Base-by-base conservation (phyloP, 1,284 basidiomycete species). In the Sanguinoderma infundibulare region DNA sequence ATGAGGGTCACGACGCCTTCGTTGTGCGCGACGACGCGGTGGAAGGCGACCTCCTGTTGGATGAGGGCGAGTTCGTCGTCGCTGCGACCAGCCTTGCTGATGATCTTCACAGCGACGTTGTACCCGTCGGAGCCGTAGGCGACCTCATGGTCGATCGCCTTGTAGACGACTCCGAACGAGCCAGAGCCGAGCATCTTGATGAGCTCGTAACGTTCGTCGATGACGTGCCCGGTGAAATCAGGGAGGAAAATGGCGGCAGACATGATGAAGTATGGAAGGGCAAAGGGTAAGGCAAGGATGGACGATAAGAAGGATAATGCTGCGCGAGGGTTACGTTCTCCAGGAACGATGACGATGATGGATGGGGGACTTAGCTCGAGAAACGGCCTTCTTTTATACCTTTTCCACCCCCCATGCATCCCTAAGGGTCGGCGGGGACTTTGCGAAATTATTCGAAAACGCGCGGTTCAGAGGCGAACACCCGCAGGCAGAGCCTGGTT, bases 201-300 rank as follows among this genome's bases (percentile, higher is more conserved):
- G 35, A 56, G 55, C n/a, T 49, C 28, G 46, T 56, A 56, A 30
- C 61, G 64, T 3, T 62, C 47, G 17, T 26, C 59, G 36, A 59
- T 39, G 54, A 46, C 40, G 50, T n/a, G n/a, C 39, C 39, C 20
- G 17, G 39, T 22, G 5, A 10, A 26, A 44, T 44, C 5, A 26
- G 42, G 22, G 26, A 5, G 42, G 15, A 26, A 24, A 24, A 14
- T 26, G 0, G 35, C 12, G 15, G 24, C 20, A 22, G 24, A 22
- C 20, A 42, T 42, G 4, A 22, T 22, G n/a, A 42, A 22, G 40
- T n/a, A 10, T 42, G 24, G 5, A 20, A 17, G 20, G 40, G 20
- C 20, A 22, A 42, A 42, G 40, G 40, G 24, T 42, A 42, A 42
- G 17, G 5, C 20, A 4, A 22, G 20, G 20, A 42, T 42, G 20